A percentile compares a stretch with the other conserved stretches of the same genome.
phyloP scores from a whole-genome alignment of 192 early-diverging fungal genomes.

The Coemansia sp. region DNA sequence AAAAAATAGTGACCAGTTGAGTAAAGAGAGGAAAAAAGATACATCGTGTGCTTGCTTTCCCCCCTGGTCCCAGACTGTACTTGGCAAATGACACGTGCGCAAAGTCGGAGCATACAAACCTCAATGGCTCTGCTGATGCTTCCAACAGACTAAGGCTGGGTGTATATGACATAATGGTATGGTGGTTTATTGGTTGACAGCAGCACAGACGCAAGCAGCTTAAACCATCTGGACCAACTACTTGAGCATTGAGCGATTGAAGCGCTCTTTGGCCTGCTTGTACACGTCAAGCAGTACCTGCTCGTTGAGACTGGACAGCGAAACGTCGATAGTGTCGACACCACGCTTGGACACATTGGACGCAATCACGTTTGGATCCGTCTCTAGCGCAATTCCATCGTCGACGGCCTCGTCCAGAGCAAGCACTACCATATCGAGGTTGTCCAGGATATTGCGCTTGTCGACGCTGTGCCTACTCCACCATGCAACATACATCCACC shows the following conservation, averaged over 20 bases:
- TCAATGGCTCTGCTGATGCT: background rate
- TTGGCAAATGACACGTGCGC: background rate
- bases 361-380: slow-evolving; percentile 75
- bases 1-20: background rate
- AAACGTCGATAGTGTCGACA: slow-evolving; percentile 70
- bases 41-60: background rate
- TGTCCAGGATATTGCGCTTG: slow-evolving; percentile 87
- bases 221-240: slow-evolving; percentile 25
- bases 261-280: slow-evolving; percentile 76
- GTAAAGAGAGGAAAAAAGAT: background rate
- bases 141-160: too few relatives aligned
- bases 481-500: background rate
- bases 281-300: slow-evolving; percentile 76
- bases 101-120: background rate
- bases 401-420: slow-evolving; percentile 95
- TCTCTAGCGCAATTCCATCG: slow-evolving; percentile 83
- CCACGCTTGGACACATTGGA: slow-evolving; percentile 78
- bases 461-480: slow-evolving; percentile 75
- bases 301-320: slow-evolving; percentile 65
- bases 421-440: slow-evolving; percentile 88
- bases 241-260: slow-evolving; percentile 67
- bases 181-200: background rate
- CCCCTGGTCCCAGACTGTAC: background rate
- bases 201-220: background rate
- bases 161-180: background rate